Evolutionary conservation across 441 rosid genomes (phyloP).

Genomic region (Dalechampia spathulata): DNA sequence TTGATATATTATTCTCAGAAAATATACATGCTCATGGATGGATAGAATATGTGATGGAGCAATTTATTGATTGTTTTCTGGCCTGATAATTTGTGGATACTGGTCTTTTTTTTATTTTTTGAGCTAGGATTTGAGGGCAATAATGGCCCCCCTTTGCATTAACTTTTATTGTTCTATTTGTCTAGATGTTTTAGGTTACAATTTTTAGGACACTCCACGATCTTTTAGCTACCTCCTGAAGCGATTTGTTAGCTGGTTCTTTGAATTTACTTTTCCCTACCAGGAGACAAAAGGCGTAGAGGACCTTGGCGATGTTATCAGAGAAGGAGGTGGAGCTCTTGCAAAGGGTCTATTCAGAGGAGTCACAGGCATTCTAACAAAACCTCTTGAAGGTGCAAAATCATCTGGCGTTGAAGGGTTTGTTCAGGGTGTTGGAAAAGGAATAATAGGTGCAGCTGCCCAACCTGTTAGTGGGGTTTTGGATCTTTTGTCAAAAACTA

Average conservation of each 20-base stretch:
- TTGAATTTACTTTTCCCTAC: constrained; percentile 18
- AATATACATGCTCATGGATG: no score
- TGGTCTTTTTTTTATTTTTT: not conserved
- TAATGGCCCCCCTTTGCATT: not conserved
- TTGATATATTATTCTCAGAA: no score
- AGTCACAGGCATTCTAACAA: constrained; percentile 93
- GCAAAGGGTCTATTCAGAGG: constrained; percentile 98
- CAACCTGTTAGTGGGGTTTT: constrained; percentile 99
- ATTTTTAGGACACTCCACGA: no score
- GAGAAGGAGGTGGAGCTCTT: constrained; percentile 99
- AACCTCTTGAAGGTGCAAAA: constrained; percentile 99
- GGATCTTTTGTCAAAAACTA: constrained; percentile 97
- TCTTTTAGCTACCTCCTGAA: not conserved
- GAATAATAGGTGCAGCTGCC: constrained; percentile 96
- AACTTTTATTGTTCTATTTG: no score
- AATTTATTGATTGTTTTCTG: no score
- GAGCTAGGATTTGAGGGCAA: not conserved
- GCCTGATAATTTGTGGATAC: no score
- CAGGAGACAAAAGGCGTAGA: constrained; percentile 98
- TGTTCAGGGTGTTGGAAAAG: constrained; percentile 98
- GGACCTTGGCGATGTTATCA: constrained; percentile 89
- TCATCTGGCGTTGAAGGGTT: constrained; percentile 96
- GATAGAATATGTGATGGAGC: no score
- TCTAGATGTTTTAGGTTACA: no score
- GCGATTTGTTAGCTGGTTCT: not conserved